Evolutionary conservation across 129 eudicot genomes (phyloP), one percentile per base, ranked within the genome.

Genomic region (Chrysanthemum lavandulifolium): DNA sequence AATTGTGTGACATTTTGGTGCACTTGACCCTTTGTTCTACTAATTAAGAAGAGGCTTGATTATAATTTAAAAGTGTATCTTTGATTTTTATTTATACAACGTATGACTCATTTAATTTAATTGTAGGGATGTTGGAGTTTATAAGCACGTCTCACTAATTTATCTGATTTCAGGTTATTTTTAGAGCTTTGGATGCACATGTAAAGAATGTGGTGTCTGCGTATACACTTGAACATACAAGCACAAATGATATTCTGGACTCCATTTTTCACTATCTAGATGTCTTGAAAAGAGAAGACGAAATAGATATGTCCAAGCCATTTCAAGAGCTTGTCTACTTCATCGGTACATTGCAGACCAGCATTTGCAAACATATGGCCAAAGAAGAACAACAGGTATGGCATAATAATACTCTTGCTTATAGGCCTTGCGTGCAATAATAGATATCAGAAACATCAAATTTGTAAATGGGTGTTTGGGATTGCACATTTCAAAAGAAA

Each of bases 361-460:
- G 79, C 70, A 85, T 95, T 15, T 79, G 86, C 75, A 91, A 95
- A 77, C 99, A 95, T 77, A 90, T 95, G 96, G 82, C 86, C 58
- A 95, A 95, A 87, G 97, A 95, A 88, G 97, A 95, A 72, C 80
- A 90, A 73, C 97, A 95, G 99, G 99, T 90, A 81, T 31, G 29
- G 31, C 68, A 16, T 67, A 40, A 40, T 40, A 5, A 40, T 40
- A 68, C 74, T 80, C 55, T 62, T 61, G 54, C 59, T 79, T 68
- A 47, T 59, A 13, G 12, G 2, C 2, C 2, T 23, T 59, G 23
- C 25, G 47, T 40, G 47, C 31, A 27, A 7, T 63, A 19, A 25
- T 27, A 60, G 0, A 40, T 40, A 40, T 40, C 10, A 40, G 47
- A 40, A 40, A 19, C 43, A 48, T 48, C 19, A 60, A 3, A 16